Evolutionary conservation across 768 basidiomycete species (phyloP).

Genomic region (Podaxis carcinomalis): DNA sequence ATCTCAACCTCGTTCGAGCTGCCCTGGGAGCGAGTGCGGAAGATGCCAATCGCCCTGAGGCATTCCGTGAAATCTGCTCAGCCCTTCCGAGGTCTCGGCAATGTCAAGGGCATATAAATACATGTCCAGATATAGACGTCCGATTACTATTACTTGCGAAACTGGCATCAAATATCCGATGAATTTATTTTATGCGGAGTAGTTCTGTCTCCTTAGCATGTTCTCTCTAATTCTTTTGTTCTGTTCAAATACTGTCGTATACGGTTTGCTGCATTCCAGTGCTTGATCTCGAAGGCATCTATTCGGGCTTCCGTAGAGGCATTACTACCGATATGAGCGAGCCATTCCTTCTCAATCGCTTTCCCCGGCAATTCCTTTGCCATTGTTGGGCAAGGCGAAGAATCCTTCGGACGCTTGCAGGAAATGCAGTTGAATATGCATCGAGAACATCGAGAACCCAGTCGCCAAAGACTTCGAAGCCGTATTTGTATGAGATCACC

Average conservation of each 20-base stretch:
- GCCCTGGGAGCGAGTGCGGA: neutral
- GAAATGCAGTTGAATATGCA: neutral
- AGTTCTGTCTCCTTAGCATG: no score
- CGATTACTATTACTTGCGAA: no score
- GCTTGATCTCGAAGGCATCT: neutral
- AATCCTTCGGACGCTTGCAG: neutral
- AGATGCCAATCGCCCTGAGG: neutral
- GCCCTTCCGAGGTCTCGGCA: neutral
- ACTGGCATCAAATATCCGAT: no score
- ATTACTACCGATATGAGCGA: neutral
- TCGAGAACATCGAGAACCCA: neutral
- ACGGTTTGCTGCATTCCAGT: no score
- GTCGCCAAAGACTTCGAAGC: neutral
- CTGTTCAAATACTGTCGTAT: no score
- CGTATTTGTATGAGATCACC: slow-evolving; percentile 1
- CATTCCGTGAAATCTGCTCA: neutral
- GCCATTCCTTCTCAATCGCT: neutral
- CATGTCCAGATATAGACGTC: no score
- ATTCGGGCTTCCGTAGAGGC: neutral
- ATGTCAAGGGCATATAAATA: neutral
- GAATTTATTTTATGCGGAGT: no score
- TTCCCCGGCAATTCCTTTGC: neutral
- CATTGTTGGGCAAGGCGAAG: neutral
- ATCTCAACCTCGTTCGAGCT: neutral
- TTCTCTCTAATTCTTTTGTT: no score